Evolutionary conservation across 2,329 filamentous ascomycete genomes (phyloP).

Genomic region (Lachnellula cervina): DNA sequence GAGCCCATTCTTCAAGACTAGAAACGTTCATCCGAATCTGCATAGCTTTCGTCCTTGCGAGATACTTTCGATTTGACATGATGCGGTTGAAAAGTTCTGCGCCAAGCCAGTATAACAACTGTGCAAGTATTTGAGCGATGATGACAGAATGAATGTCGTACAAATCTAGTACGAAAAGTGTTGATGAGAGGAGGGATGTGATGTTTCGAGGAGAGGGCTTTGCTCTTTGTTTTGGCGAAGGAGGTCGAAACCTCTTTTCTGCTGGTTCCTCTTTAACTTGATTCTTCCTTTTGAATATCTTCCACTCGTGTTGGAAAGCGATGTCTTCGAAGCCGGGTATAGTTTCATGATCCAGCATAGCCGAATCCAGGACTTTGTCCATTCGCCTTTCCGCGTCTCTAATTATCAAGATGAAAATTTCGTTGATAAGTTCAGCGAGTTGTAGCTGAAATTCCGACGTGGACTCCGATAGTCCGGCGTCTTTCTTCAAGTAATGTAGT

Average conservation of each 20-base stretch:
- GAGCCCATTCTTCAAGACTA: conserved; percentile 90
- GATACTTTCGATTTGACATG: conserved; percentile 91
- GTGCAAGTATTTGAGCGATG: conserved; percentile 82
- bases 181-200: conserved; percentile 90
- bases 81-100: conserved; percentile 96
- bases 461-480: conserved; percentile 71
- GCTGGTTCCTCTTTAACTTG: conserved; percentile 85
- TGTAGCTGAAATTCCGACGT: conserved; percentile 90
- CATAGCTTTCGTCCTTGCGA: conserved; percentile 97
- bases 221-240: conserved; percentile 86
- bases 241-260: conserved; percentile 86
- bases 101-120: conserved; percentile 93
- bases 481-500: conserved; percentile 96
- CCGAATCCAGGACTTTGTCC: conserved; percentile 88
- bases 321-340: conserved; percentile 97
- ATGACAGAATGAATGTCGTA: conserved; percentile 99
- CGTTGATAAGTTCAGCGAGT: conserved; percentile 89
- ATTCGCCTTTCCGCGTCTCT: conserved; percentile 91
- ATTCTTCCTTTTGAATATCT: conserved; percentile 86
- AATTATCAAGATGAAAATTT: conserved; percentile 97
- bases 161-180: conserved; percentile 93
- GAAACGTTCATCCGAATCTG: conserved; percentile 99
- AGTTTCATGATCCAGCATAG: conserved; percentile 96
- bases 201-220: conserved; percentile 93
- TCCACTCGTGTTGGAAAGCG: conserved; percentile 97